A percentile compares a stretch with the other conserved stretches of the same genome.
These are phyloP conservation scores for Usnea hakonensis DNA, from an alignment of 495 filamentous ascomycete genomes.

Conservation along the genomic window DNA sequence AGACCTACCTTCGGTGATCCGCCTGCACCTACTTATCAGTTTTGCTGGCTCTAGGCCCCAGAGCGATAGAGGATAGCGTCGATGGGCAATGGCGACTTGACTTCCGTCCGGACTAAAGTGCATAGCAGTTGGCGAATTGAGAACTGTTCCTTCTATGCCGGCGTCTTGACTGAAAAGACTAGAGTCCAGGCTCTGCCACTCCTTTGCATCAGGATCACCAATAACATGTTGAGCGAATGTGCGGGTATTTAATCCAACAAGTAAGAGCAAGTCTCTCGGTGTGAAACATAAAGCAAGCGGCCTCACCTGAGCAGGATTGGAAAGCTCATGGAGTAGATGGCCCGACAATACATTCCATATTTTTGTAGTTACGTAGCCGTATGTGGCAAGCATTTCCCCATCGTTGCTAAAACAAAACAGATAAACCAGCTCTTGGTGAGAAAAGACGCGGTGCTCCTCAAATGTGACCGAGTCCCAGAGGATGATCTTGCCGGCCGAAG, in stretches of 20 bases:
- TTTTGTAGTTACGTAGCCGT: slow-evolving; percentile 19
- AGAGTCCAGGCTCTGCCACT: slow-evolving; percentile 19
- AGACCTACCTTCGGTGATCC: not conserved
- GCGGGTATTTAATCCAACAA: slow-evolving; percentile 19
- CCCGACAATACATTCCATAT: slow-evolving; percentile 12
- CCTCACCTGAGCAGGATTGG: too few relatives aligned
- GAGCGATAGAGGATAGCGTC: slow-evolving; percentile 23
- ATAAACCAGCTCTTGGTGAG: slow-evolving; percentile 18
- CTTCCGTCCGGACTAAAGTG: slow-evolving; percentile 20
- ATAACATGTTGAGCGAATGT: too few relatives aligned
- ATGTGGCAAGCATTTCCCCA: slow-evolving; percentile 18
- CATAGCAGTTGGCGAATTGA: slow-evolving; percentile 14
- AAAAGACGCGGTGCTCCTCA: slow-evolving; percentile 14
- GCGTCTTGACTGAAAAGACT: slow-evolving; percentile 6
- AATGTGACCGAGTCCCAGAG: slow-evolving; percentile 22
- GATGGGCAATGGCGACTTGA: slow-evolving; percentile 21
- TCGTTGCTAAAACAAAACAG: slow-evolving; percentile 12
- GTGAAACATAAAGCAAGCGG: too few relatives aligned
- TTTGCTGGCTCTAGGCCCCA: slow-evolving; percentile 11
- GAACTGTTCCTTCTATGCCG: not conserved
- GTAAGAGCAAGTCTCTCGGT: too few relatives aligned
- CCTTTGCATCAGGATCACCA: too few relatives aligned
- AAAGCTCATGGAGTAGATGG: too few relatives aligned
- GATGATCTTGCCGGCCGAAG: slow-evolving; percentile 15
- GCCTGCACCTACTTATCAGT: not conserved